Conservation (phyloP, 805 yeast species). For the Yarrowia sp. region DNA sequence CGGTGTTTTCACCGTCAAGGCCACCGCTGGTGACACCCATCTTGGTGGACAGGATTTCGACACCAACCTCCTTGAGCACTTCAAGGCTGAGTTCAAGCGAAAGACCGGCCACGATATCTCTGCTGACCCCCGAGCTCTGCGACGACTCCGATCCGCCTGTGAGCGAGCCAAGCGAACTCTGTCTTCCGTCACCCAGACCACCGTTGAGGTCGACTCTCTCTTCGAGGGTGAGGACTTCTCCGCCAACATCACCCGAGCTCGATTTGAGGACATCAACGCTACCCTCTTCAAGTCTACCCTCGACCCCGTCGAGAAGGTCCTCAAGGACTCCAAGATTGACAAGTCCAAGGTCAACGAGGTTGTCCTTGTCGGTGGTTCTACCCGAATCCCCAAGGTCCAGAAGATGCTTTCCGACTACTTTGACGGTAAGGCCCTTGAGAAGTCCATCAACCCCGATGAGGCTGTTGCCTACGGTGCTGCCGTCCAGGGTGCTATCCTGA, state of each 20-base stretch:
- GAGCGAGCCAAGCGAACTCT: constrained; percentile 99
- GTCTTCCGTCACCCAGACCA: constrained; percentile 93
- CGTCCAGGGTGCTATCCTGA: constrained; percentile 97
- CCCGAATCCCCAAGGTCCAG: constrained; percentile 98
- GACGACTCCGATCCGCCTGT: constrained; percentile 98
- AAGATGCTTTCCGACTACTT: constrained; percentile 90
- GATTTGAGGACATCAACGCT: constrained; percentile 95
- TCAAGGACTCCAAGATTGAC: constrained; percentile 84
- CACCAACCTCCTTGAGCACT: constrained; percentile 89
- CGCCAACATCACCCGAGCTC: constrained; percentile 92
- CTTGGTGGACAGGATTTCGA: constrained; percentile 99
- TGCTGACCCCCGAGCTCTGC: constrained; percentile 87
- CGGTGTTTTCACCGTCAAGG: constrained; percentile 95
- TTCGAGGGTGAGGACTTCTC: constrained; percentile 94
- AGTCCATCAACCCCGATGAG: constrained; percentile 97
- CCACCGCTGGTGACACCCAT: constrained; percentile 99
- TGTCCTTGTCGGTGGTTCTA: constrained; percentile 97
- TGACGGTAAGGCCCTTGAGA: constrained; percentile 94
- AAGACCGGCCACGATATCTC: constrained; percentile 91
- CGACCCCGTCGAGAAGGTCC: constrained; percentile 91
- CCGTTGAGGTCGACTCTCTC: constrained; percentile 94
- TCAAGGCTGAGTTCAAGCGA: constrained; percentile 91
- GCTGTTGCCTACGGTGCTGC: constrained; percentile 99
- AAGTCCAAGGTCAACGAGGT: constrained; percentile 88
- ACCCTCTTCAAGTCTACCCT: constrained; percentile 89